phyloP scores from a whole-genome alignment of 148 eudicot species.

The Tetragonia tetragonoides region DNA sequence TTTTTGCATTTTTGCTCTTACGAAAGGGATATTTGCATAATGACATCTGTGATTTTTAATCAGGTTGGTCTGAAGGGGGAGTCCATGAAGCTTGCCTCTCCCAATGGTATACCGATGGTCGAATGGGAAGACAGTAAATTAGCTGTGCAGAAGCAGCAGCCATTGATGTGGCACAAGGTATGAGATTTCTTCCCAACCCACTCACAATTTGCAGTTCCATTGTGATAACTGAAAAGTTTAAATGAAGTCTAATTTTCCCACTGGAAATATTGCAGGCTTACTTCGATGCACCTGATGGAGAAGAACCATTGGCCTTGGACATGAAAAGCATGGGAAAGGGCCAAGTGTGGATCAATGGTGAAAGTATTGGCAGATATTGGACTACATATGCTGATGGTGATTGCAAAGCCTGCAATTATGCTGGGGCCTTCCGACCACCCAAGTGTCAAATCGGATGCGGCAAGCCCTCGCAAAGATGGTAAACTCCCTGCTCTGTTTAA shows the following conservation, averaged over 20 bases:
- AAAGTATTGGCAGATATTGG: constrained; percentile 95
- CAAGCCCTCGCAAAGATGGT: constrained; percentile 92
- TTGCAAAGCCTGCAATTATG: constrained; percentile 68
- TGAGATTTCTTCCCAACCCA: neutral
- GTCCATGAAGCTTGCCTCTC: constrained; percentile 68
- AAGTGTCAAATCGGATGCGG: constrained; percentile 74
- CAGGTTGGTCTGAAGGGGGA: constrained; percentile 95
- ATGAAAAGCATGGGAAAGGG: constrained; percentile 98
- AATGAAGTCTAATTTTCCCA: neutral
- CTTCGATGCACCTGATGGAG: constrained; percentile 76
- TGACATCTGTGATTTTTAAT: constrained; percentile 4
- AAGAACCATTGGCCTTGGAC: constrained; percentile 84
- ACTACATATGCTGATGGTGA: constrained; percentile 58
- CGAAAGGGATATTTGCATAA: neutral
- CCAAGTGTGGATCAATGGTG: constrained; percentile 91
- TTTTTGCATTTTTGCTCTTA: neutral
- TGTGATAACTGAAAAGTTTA: neutral
- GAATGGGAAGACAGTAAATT: constrained; percentile 76
- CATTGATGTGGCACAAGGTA: constrained; percentile 97
- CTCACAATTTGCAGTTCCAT: neutral
- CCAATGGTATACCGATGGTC: constrained; percentile 51
- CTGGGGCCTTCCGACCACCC: constrained; percentile 60
- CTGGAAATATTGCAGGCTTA: constrained; percentile 52
- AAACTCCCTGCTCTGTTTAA: constrained; percentile 9
- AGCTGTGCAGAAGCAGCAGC: constrained; percentile 68